Evolutionary conservation across 2,329 filamentous ascomycete species (phyloP).

Genomic region (Lasiodiplodia hormozganensis): DNA sequence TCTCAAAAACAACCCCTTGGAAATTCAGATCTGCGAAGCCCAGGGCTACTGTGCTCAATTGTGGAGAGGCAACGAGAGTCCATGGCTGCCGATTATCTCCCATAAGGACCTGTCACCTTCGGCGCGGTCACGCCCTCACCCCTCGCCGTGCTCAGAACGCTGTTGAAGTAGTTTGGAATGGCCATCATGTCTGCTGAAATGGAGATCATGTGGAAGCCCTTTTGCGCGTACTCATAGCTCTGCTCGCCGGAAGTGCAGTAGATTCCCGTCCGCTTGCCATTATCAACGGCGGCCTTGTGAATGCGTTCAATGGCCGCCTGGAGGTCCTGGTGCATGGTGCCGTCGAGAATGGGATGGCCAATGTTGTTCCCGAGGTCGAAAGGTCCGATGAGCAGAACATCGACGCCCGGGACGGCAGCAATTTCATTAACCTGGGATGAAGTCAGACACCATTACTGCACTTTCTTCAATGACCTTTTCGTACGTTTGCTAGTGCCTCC

Average conservation of each 20-base stretch:
- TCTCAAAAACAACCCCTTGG: too few species aligned
- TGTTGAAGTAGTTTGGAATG: slow-evolving; percentile 50
- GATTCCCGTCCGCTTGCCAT: slow-evolving; percentile 62
- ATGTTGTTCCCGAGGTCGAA: slow-evolving; percentile 66
- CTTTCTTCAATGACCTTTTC: background rate
- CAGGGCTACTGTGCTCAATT: too few species aligned
- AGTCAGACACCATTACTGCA: slow-evolving; percentile 31
- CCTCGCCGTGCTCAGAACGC: slow-evolving; percentile 44
- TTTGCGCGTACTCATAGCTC: slow-evolving; percentile 58
- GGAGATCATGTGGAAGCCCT: slow-evolving; percentile 59
- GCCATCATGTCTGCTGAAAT: slow-evolving; percentile 54
- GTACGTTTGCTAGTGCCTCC: slow-evolving; percentile 45
- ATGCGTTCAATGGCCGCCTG: slow-evolving; percentile 60
- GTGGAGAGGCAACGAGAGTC: too few species aligned
- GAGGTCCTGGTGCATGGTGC: slow-evolving; percentile 57
- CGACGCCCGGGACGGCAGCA: slow-evolving; percentile 59
- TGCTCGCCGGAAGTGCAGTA: slow-evolving; percentile 61
- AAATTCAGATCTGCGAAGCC: too few species aligned
- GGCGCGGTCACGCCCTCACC: slow-evolving; percentile 31
- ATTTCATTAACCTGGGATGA: slow-evolving; percentile 52
- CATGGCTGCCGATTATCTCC: background rate
- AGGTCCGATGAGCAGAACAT: slow-evolving; percentile 61
- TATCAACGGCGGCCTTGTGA: slow-evolving; percentile 57
- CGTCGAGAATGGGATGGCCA: slow-evolving; percentile 57
- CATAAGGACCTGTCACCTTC: slow-evolving; percentile 18